phyloP scores from a whole-genome alignment of 177 flowering plant species.

The Vitis hybrid region DNA sequence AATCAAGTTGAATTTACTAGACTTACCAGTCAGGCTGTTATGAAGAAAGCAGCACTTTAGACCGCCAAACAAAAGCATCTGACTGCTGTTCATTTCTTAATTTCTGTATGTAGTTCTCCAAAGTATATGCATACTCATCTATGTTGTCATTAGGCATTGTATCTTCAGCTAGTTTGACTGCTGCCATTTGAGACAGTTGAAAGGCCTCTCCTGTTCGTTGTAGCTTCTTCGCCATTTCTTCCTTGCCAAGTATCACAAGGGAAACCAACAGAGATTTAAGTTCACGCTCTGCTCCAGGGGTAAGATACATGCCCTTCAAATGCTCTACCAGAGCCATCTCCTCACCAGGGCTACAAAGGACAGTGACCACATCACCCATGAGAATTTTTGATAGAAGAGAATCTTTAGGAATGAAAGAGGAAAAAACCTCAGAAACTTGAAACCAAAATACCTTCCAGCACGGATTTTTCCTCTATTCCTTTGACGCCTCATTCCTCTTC shows the following conservation, averaged over 20 bases:
- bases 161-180: slow-evolving; percentile 78
- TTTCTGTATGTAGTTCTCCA: slow-evolving; percentile 57
- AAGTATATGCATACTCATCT: slow-evolving; percentile 53
- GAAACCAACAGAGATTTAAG: slow-evolving; percentile 62
- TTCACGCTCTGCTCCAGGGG: slow-evolving; percentile 66
- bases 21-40: slow-evolving; percentile 21
- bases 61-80: slow-evolving; percentile 70
- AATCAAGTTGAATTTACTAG: background rate
- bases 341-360: slow-evolving; percentile 77
- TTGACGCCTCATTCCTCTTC: slow-evolving; percentile 66
- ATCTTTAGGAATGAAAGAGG: background rate
- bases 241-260: slow-evolving; percentile 78
- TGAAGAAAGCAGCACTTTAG: slow-evolving; percentile 51
- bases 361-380: slow-evolving; percentile 11
- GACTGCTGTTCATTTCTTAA: slow-evolving; percentile 37
- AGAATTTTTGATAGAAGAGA: slow-evolving; percentile 3
- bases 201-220: slow-evolving; percentile 63
- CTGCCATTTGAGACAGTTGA: slow-evolving; percentile 83
- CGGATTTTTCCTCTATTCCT: slow-evolving; percentile 87
- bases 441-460: slow-evolving; percentile 78
- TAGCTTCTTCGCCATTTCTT: slow-evolving; percentile 73
- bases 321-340: slow-evolving; percentile 94
- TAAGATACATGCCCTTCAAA: slow-evolving; percentile 79
- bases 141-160: slow-evolving; percentile 53
- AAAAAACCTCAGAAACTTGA: slow-evolving; percentile 3